Evolutionary conservation across 1,139 yeast genomes (phyloP).

Genomic region (Debaryomycetaceae sp.): DNA sequence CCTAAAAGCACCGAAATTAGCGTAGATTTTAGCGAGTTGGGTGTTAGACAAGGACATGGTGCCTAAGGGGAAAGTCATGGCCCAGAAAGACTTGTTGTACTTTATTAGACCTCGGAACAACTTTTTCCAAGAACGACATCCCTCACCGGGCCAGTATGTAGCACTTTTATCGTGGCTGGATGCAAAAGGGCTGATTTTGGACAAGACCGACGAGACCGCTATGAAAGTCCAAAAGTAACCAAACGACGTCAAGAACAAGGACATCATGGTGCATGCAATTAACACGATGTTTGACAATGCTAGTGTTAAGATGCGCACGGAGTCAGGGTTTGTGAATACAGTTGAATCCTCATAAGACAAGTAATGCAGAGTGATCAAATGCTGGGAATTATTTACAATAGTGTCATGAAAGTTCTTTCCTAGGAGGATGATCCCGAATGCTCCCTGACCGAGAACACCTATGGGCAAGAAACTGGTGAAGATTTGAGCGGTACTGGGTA

Average conservation of each 20-base stretch:
- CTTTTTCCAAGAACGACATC: conserved; percentile 9
- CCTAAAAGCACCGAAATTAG: conserved; percentile 50
- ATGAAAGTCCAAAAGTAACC: conserved; percentile 64
- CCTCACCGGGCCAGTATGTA: conserved; percentile 15
- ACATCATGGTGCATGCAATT: conserved; percentile 22
- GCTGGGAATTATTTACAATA: conserved; percentile 8
- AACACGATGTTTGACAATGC: conserved; percentile 16
- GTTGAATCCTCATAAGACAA: conserved; percentile 1
- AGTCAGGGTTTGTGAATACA: conserved; percentile 1
- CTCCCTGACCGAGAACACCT: conserved; percentile 70
- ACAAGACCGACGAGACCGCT: conserved; percentile 43
- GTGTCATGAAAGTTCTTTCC: conserved; percentile 38
- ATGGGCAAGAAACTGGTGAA: conserved; percentile 27
- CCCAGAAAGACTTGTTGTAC: conserved; percentile 74
- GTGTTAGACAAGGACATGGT: conserved; percentile 67
- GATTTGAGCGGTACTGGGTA: conserved; percentile 45
- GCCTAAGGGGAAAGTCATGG: conserved; percentile 87
- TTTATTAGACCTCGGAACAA: conserved; percentile 25
- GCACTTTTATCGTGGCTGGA: conserved; percentile 18
- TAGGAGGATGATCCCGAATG: conserved; percentile 59
- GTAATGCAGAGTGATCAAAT: conserved; percentile 3
- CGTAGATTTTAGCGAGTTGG: conserved; percentile 43
- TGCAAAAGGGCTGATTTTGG: conserved; percentile 36
- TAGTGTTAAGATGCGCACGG: conserved; percentile 2
- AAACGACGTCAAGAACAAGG: conserved; percentile 51